Base-by-base conservation (phyloP, 768 basidiomycete genomes). In the Rhodosporidiobolus sp. region DNA sequence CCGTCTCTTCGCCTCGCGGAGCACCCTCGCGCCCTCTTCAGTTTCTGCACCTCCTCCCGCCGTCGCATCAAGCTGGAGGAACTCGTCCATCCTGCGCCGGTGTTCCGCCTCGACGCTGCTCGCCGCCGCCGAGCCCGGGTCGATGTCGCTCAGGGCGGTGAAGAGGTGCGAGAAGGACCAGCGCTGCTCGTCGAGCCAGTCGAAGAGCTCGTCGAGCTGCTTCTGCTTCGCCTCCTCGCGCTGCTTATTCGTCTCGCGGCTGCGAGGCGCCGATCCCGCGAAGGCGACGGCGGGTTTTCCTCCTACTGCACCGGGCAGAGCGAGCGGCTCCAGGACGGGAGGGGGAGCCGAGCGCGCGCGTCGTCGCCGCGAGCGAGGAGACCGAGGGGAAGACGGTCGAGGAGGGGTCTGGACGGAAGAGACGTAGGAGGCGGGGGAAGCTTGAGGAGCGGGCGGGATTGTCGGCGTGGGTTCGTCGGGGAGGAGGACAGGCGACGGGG, bases 151-250 rank as follows among this genome's bases (percentile, higher is more conserved):
- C 34, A 72, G 55, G 1, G 70, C 70, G 14, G 65, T 63, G 28
- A 72, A 57, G 14, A 72, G 61, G 16, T 35, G 28, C n/a, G 65
- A 63, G 32, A 72, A 49, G 38, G 62, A 57, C 70, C 70, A 72
- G 19, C 70, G 60, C 30, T 58, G 53, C 22, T 52, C 62, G 50
- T 72, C 70, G 46, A 72, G 52, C 70, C 65, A 72, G 0, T 20
- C 19, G n/a, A 72, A 72, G 54, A 72, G 55, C 17, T 14, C 11
- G 28, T 50, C n/a, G 22, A 72, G 54, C 45, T 46, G 50, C 26
- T 53, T 32, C 26, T 22, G 46, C 26, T 48, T 34, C 48, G 28
- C 17, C 43, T 34, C 26, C 8, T 45, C 50, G n/a, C n/a, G n/a
- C 16, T 38, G 38, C 38, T 43, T 43, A 14, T 7, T 43, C 38